Percentiles rank a stretch among this genome's conserved stretches.
These are phyloP conservation scores for Spatholobus suberectus DNA, from an alignment of 306 rosid genomes.

Conservation along the genomic window DNA sequence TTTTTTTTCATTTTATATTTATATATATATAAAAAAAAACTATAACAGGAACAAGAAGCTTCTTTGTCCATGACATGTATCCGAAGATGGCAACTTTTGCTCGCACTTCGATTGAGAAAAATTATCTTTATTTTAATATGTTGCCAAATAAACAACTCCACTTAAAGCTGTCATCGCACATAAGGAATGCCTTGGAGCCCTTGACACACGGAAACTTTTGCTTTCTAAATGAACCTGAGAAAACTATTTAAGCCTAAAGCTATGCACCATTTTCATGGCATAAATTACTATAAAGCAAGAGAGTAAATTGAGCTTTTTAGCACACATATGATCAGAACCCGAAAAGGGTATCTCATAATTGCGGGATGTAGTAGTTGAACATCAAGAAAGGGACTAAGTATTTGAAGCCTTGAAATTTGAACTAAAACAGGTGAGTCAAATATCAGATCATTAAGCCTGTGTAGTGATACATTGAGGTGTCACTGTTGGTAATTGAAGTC, in stretches of 20 bases:
- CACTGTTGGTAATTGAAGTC: slow-evolving; percentile 53
- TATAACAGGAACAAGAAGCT: slow-evolving; percentile 33
- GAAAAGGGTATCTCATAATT: slow-evolving; percentile 45
- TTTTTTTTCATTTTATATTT: neutral
- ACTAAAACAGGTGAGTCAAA: slow-evolving; percentile 45
- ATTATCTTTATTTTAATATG: neutral
- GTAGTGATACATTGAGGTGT: slow-evolving; percentile 56
- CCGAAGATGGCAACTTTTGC: neutral
- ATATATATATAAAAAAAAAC: neutral
- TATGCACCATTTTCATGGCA: slow-evolving; percentile 46
- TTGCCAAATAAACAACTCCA: slow-evolving; percentile 26
- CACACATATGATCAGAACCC: slow-evolving; percentile 38
- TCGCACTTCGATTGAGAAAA: neutral
- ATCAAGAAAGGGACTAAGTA: slow-evolving; percentile 49
- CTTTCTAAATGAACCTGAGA: slow-evolving; percentile 49
- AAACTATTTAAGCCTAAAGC: slow-evolving; percentile 40
- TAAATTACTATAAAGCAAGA: slow-evolving; percentile 31
- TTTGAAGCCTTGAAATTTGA: slow-evolving; percentile 42
- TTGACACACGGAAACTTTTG: slow-evolving; percentile 57
- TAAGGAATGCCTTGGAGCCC: slow-evolving; percentile 18
- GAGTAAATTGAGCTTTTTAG: slow-evolving; percentile 38
- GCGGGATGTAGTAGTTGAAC: slow-evolving; percentile 47
- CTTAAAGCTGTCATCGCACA: slow-evolving; percentile 46
- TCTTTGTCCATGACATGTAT: slow-evolving; percentile 29
- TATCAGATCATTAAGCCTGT: slow-evolving; percentile 46